Evolutionary conservation across 805 yeast genomes (phyloP).

Genomic region (Spencermartinsiella europaea): DNA sequence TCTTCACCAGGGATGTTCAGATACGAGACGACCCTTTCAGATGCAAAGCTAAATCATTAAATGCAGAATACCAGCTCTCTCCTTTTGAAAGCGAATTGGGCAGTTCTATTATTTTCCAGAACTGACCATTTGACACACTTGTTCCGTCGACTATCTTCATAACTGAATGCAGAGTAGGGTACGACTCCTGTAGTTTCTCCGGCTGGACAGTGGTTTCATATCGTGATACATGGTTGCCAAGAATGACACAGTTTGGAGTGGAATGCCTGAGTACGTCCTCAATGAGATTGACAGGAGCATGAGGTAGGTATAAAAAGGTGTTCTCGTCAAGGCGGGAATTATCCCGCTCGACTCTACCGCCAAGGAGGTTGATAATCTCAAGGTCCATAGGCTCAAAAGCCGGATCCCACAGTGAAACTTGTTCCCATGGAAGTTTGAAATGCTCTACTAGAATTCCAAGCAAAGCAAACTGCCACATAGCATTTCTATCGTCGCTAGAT

Average conservation of each 20-base stretch:
- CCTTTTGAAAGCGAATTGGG: conserved; percentile 13
- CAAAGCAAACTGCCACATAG: conserved; percentile 63
- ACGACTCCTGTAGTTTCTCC: conserved; percentile 38
- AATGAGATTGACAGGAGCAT: conserved; percentile 52
- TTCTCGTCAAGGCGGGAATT: conserved; percentile 8
- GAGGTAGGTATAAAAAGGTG: conserved; percentile 62
- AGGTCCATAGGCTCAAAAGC: conserved; percentile 47
- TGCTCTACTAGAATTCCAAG: conserved; percentile 39
- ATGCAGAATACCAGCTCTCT: conserved; percentile 30
- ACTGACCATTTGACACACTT: conserved; percentile 36
- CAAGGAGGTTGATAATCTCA: conserved; percentile 28
- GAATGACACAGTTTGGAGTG: conserved; percentile 19
- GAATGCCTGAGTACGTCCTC: conserved; percentile 15
- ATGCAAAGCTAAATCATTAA: conserved; percentile 29
- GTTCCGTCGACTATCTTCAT: neutral
- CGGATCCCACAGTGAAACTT: conserved; percentile 60
- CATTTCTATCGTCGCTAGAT: conserved; percentile 45
- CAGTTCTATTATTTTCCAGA: conserved; percentile 15
- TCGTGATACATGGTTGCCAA: conserved; percentile 48
- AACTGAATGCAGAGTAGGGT: conserved; percentile 28
- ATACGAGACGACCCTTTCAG: no score
- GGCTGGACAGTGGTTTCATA: conserved; percentile 50
- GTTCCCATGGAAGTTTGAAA: conserved; percentile 15
- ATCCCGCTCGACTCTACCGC: conserved; percentile 27
- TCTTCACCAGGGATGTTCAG: no score